A percentile compares a stretch with the other conserved stretches of the same genome.
phyloP scores from a whole-genome alignment of 2,329 filamentous ascomycete genomes.

The Ophiostoma sp. region DNA sequence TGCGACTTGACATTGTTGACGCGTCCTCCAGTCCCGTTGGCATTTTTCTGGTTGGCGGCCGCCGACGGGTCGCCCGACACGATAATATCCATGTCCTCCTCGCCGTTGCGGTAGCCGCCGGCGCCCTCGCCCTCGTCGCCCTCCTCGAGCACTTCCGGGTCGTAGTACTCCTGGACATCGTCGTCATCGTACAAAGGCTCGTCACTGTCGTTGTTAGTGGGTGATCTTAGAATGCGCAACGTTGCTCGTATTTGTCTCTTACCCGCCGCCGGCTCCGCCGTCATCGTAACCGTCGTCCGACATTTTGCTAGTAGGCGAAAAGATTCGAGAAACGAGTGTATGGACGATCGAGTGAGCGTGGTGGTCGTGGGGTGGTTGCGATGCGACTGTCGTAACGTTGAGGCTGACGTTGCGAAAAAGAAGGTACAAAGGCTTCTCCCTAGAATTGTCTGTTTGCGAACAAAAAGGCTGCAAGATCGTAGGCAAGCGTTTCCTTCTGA shows the following conservation, averaged over 20 bases:
- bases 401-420: not conserved
- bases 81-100: slow-evolving; percentile 58
- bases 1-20: slow-evolving; percentile 53
- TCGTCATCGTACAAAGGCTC: slow-evolving; percentile 73
- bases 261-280: slow-evolving; percentile 51
- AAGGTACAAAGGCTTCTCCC: slow-evolving; percentile 12
- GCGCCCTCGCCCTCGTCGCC: slow-evolving; percentile 54
- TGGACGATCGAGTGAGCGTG: not conserved
- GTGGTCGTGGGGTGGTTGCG: not conserved
- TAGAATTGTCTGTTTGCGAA: slow-evolving; percentile 15
- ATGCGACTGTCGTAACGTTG: not conserved
- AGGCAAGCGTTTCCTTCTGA: not conserved
- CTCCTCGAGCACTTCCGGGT: slow-evolving; percentile 53
- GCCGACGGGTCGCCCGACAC: slow-evolving; percentile 63
- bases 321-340: slow-evolving; percentile 2
- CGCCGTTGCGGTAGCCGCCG: slow-evolving; percentile 43
- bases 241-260: slow-evolving; percentile 39
- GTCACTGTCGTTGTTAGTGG: slow-evolving; percentile 49
- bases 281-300: slow-evolving; percentile 73
- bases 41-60: slow-evolving; percentile 48
- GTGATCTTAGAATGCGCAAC: too few species aligned
- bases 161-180: slow-evolving; percentile 61
- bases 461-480: not conserved
- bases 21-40: slow-evolving; percentile 42
- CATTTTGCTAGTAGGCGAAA: slow-evolving; percentile 48